Evolutionary conservation across 306 rosid genomes (phyloP).

Genomic region (Glycine latifolia): DNA sequence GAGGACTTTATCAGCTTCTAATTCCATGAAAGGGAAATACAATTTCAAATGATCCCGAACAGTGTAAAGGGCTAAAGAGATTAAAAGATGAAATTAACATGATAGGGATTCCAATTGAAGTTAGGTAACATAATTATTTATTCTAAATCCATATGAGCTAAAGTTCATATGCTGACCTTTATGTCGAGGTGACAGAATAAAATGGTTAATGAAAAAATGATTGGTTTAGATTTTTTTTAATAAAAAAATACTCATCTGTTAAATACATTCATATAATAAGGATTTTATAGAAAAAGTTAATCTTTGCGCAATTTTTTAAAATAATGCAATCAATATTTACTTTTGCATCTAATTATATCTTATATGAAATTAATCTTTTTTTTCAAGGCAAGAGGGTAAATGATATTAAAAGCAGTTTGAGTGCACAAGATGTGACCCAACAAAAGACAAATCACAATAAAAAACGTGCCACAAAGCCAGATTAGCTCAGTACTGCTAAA

Average conservation of each 20-base stretch:
- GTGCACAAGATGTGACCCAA: no score
- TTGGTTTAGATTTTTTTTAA: neutral
- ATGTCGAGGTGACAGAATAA: neutral
- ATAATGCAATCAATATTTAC: no score
- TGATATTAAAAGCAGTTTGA: no score
- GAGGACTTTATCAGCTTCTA: neutral
- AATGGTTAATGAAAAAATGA: neutral
- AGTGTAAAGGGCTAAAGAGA: constrained; percentile 4
- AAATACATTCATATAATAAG: neutral
- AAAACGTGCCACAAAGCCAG: no score
- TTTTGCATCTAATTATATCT: no score
- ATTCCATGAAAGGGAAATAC: constrained; percentile 20
- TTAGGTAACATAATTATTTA: neutral
- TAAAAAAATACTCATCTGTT: neutral
- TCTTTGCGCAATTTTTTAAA: no score
- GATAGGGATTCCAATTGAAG: constrained; percentile 12
- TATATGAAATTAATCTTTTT: no score
- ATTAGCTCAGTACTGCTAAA: no score
- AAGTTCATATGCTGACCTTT: neutral
- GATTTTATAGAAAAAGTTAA: no score
- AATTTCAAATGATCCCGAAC: neutral
- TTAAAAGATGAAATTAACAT: neutral
- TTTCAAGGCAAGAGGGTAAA: no score
- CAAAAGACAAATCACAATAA: no score
- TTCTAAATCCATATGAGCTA: neutral